These are phyloP conservation scores for Colletotrichum godetiae DNA, from an alignment of 2,329 filamentous ascomycete genomes.

Conservation along the genomic window DNA sequence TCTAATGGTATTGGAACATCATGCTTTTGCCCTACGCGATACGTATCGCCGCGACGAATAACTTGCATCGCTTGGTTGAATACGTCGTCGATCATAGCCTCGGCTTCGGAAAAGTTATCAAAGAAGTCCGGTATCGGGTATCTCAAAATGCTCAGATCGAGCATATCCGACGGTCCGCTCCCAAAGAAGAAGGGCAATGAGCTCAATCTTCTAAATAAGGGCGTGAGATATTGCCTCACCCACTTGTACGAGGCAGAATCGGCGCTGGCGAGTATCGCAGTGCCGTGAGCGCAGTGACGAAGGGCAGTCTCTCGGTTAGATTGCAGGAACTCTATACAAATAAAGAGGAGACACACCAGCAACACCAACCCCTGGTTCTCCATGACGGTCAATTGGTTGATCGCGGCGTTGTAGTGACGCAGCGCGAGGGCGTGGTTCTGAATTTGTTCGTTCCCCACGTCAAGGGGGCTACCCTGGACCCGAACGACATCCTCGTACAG, in stretches of 20 bases:
- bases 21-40: slow-evolving; percentile 37
- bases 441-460: not conserved
- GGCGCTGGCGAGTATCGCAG: slow-evolving; percentile 8
- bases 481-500: slow-evolving; percentile 50
- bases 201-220: slow-evolving; percentile 13
- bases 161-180: not conserved
- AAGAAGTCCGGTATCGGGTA: not conserved
- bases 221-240: slow-evolving; percentile 13
- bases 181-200: slow-evolving; percentile 12
- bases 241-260: not conserved
- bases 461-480: not conserved
- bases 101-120: slow-evolving; percentile 41
- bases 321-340: slow-evolving; percentile 65
- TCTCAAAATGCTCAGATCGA: slow-evolving; percentile 20
- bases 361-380: slow-evolving; percentile 43
- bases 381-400: slow-evolving; percentile 40
- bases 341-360: slow-evolving; percentile 61
- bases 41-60: slow-evolving; percentile 42
- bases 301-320: slow-evolving; percentile 56
- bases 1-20: slow-evolving; percentile 23
- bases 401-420: slow-evolving; percentile 45
- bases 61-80: slow-evolving; percentile 43
- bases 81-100: slow-evolving; percentile 44
- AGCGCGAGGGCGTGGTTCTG: slow-evolving; percentile 4
- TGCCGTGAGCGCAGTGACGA: slow-evolving; percentile 39